Evolutionary conservation across 768 basidiomycete species (phyloP).

Genomic region (Cytidiella melzeri): DNA sequence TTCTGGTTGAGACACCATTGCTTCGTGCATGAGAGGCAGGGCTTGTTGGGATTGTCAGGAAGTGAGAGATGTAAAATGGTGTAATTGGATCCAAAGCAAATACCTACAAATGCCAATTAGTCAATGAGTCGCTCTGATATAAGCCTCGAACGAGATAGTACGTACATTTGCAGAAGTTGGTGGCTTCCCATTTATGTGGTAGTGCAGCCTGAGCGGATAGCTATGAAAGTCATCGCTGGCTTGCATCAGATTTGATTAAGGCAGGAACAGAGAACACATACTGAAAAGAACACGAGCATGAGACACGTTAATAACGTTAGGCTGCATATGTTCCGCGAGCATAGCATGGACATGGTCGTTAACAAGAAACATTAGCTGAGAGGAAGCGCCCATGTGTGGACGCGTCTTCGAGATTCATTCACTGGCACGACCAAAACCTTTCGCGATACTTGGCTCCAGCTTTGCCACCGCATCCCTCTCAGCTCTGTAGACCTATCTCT

Average conservation of each 20-base stretch:
- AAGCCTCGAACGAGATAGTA: constrained; percentile 4
- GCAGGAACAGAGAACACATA: constrained; percentile 8
- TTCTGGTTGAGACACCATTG: constrained; percentile 96
- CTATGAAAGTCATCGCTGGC: constrained; percentile 18
- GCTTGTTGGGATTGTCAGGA: constrained; percentile 82
- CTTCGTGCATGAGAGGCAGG: constrained; percentile 89
- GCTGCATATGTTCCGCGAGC: constrained; percentile 13
- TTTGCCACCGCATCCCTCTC: no score
- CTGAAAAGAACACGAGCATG: constrained; percentile 13
- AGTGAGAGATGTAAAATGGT: constrained; percentile 75
- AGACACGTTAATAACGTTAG: constrained; percentile 15
- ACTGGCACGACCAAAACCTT: no score
- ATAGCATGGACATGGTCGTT: constrained; percentile 8
- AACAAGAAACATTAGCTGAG: neutral
- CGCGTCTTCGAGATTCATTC: neutral
- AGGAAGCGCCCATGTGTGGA: neutral
- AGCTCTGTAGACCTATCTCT: no score
- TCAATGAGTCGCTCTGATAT: neutral
- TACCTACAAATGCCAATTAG: constrained; percentile 45
- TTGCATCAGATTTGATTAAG: constrained; percentile 1
- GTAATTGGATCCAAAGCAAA: constrained; percentile 86
- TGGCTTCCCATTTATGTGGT: constrained; percentile 78
- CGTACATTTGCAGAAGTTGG: constrained; percentile 85
- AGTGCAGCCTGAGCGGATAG: constrained; percentile 37
- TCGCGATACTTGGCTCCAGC: no score